These are phyloP conservation scores for Trametes sanguinea DNA, from an alignment of 768 basidiomycete genomes.

Conservation along the genomic window DNA sequence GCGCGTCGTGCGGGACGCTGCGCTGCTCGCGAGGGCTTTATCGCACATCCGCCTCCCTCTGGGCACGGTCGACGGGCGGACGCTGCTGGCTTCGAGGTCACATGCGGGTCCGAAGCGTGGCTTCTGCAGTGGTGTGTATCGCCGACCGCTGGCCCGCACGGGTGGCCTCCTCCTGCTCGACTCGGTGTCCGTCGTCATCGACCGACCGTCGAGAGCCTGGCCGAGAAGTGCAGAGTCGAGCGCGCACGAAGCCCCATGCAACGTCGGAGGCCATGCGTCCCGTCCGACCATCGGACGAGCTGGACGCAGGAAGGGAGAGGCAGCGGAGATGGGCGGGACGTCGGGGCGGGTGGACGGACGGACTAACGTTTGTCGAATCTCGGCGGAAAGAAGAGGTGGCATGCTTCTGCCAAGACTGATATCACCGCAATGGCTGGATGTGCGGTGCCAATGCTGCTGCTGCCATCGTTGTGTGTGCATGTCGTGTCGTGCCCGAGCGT, in stretches of 20 bases:
- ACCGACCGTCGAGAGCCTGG: background rate
- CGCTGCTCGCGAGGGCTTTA: background rate
- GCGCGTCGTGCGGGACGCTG: slow-evolving; percentile 6
- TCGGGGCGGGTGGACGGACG: slow-evolving; percentile 3
- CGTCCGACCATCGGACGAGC: background rate
- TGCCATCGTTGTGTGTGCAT: background rate
- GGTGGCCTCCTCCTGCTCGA: background rate
- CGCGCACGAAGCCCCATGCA: background rate
- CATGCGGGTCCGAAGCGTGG: slow-evolving; percentile 9
- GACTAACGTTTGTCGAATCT: slow-evolving; percentile 26
- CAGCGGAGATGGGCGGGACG: background rate
- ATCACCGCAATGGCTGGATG: slow-evolving; percentile 1
- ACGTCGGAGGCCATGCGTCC: background rate
- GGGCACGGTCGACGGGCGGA: background rate
- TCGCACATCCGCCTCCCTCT: background rate
- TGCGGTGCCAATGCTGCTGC: background rate
- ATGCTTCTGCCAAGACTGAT: slow-evolving; percentile 22
- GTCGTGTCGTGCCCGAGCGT: background rate
- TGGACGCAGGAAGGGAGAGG: background rate
- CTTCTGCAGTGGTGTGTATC: slow-evolving; percentile 11
- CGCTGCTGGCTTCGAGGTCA: background rate
- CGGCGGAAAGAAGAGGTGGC: slow-evolving; percentile 18
- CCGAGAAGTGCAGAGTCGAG: background rate
- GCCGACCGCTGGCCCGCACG: background rate
- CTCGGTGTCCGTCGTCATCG: background rate